Evolutionary conservation across 306 rosid species (phyloP), one percentile per base, ranked within the genome.

Genomic region (Vicia villosa): DNA sequence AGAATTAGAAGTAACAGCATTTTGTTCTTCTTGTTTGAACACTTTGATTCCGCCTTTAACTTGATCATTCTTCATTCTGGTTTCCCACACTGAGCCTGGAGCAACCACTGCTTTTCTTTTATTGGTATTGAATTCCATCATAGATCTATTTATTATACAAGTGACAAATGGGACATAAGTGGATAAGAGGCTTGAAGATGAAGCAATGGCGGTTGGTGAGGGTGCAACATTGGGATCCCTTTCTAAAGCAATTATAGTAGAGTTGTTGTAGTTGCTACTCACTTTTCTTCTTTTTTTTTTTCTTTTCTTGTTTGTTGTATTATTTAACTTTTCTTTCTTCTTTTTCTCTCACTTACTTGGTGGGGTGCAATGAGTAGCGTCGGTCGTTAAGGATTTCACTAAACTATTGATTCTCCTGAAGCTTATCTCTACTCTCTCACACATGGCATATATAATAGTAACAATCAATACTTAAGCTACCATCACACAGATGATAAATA

Each of bases 21-120:
- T 34, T 34, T 7, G 83, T 5, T 73, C 82, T 8, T 83, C 90
- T 0, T 84, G 92, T 76, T 85, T 88, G 81, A 83, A 85, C 20
- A 91, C 96, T 74, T 88, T 88, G 52, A 86, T 79, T 22, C 96
- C 98, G 8, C 96, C 98, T 69, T 52, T 83, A 10, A 82, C 92
- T 76, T 90, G 87, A 69, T 89, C 95, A 21, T 68, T 40, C 83
- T 84, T 90, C 96, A 89, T 92, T 13, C 96, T 89, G 74, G 85
- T 88, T 74, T 92, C 96, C 98, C 95, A 92, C 74, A 86, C 96
- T 6, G 96, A 89, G 61, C 95, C 98, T 60, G 86, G 82, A 58
- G 85, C 85, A 52, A 80, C 89, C 19, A 81, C 88, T 50, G 72
- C 22, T 50, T 82, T 83, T 63, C 84, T 80, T 42, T 78, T 70